These are phyloP conservation scores for Clarireedia homoeocarpa DNA, from an alignment of 2,329 filamentous ascomycete genomes.

Conservation along the genomic window DNA sequence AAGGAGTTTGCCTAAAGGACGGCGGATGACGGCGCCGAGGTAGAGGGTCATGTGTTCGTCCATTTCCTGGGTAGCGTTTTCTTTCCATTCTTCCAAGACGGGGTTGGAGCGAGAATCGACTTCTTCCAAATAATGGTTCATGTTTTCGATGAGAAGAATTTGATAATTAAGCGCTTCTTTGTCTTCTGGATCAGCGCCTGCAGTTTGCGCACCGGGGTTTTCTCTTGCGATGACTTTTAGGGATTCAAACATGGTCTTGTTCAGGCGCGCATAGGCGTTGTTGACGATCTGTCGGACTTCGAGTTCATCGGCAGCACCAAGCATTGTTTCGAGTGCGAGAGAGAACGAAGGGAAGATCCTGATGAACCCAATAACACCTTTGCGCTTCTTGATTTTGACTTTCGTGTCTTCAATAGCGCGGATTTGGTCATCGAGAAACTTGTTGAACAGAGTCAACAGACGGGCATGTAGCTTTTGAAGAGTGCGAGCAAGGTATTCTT, in stretches of 20 bases:
- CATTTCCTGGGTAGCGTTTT: conserved; percentile 70
- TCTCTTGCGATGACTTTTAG: conserved; percentile 85
- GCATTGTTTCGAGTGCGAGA: conserved; percentile 76
- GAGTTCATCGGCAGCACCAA: conserved; percentile 51
- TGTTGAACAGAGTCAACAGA: conserved; percentile 69
- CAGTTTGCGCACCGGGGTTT: conserved; percentile 45
- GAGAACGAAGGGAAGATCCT: conserved; percentile 85
- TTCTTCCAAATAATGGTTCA: conserved; percentile 95
- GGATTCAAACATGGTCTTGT: conserved; percentile 95
- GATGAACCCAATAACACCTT: conserved; percentile 93
- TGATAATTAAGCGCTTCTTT: conserved; percentile 97
- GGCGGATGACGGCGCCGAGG: conserved; percentile 76
- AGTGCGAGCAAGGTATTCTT: conserved; percentile 77
- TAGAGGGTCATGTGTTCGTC: conserved; percentile 83
- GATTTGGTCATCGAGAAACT: conserved; percentile 91
- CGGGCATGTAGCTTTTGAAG: conserved; percentile 73
- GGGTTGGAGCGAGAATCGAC: conserved; percentile 68
- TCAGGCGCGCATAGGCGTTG: conserved; percentile 78
- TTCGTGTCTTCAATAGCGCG: conserved; percentile 96
- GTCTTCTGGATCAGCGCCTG: conserved; percentile 63
- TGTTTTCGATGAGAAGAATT: conserved; percentile 95
- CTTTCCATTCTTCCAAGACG: conserved; percentile 75
- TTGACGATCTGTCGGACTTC: conserved; percentile 74
- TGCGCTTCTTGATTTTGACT: conserved; percentile 97
- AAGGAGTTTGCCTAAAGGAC: conserved; percentile 82